Evolutionary conservation across 306 rosid genomes (phyloP).

Genomic region (Ormosia semicastrata): DNA sequence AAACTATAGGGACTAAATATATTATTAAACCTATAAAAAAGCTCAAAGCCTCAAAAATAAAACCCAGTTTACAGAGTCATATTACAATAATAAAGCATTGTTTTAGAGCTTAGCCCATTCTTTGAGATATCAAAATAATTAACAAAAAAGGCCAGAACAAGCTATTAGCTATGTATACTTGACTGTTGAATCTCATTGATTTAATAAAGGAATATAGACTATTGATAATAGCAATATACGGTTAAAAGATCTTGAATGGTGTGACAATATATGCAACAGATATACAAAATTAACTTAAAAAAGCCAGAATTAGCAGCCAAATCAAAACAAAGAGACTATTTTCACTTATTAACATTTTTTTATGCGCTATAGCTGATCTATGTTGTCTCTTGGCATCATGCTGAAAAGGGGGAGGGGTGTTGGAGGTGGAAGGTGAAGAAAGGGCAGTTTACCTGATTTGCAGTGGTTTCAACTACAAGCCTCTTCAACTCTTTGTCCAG

Average conservation of each 20-base stretch:
- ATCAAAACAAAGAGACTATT: background rate
- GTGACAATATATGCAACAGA: background rate
- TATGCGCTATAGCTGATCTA: background rate
- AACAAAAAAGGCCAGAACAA: background rate
- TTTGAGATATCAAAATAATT: background rate
- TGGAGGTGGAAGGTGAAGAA: background rate
- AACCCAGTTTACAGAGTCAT: background rate
- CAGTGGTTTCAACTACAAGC: constrained; percentile 90
- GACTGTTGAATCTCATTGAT: background rate
- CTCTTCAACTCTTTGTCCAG: constrained; percentile 83
- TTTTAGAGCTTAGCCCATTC: background rate
- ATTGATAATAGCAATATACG: background rate
- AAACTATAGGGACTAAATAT: background rate
- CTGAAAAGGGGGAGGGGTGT: background rate
- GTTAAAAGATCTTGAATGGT: background rate
- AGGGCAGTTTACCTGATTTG: constrained; percentile 71
- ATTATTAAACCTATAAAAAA: background rate
- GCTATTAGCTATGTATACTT: background rate
- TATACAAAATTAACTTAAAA: background rate
- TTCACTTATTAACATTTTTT: background rate
- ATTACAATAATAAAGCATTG: background rate
- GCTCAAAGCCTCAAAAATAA: constrained; percentile 1
- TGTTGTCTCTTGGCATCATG: background rate
- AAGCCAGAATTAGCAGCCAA: background rate
- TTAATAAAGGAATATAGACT: background rate